Evolutionary conservation across 139 green algal species (phyloP).

Genomic region (Eudorina sp.): DNA sequence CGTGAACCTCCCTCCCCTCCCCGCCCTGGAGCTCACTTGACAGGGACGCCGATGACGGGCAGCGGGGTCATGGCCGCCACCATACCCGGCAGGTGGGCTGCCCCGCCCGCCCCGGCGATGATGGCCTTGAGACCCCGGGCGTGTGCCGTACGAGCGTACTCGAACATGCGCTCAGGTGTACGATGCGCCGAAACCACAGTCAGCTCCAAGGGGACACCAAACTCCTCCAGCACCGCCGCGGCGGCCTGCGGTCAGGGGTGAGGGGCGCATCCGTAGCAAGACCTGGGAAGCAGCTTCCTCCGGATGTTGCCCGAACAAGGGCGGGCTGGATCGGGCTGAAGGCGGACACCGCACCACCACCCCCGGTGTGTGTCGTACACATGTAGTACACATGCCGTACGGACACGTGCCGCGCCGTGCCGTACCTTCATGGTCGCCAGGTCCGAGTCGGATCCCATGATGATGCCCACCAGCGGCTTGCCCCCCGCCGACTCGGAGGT

Average conservation of each 20-base stretch:
- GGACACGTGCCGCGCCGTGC: not conserved
- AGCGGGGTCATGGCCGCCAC: slow-evolving; percentile 96
- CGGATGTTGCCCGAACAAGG: too few species aligned
- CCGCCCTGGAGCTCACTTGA: slow-evolving; percentile 65
- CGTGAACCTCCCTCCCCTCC: too few species aligned
- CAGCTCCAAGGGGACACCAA: slow-evolving; percentile 86
- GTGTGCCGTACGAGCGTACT: slow-evolving; percentile 87
- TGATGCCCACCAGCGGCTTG: slow-evolving; percentile 88
- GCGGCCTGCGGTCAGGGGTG: slow-evolving; percentile 1
- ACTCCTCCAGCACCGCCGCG: slow-evolving; percentile 75
- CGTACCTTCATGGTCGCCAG: slow-evolving; percentile 93
- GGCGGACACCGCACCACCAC: too few species aligned
- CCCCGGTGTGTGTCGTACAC: not conserved
- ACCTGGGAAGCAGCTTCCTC: too few species aligned
- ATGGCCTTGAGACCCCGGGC: slow-evolving; percentile 86
- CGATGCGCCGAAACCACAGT: slow-evolving; percentile 96
- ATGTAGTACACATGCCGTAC: too few species aligned
- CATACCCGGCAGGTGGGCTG: slow-evolving; percentile 98
- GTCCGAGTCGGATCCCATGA: slow-evolving; percentile 98
- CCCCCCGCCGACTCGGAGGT: not conserved
- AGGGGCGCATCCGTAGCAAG: too few species aligned
- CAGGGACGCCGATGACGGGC: slow-evolving; percentile 96
- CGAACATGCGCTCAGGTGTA: slow-evolving; percentile 95
- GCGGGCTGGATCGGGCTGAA: too few species aligned
- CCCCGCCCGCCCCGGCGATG: slow-evolving; percentile 95